These are phyloP conservation scores for Arachnopeziza araneosa DNA, from an alignment of 2,329 filamentous ascomycete genomes.

Conservation along the genomic window DNA sequence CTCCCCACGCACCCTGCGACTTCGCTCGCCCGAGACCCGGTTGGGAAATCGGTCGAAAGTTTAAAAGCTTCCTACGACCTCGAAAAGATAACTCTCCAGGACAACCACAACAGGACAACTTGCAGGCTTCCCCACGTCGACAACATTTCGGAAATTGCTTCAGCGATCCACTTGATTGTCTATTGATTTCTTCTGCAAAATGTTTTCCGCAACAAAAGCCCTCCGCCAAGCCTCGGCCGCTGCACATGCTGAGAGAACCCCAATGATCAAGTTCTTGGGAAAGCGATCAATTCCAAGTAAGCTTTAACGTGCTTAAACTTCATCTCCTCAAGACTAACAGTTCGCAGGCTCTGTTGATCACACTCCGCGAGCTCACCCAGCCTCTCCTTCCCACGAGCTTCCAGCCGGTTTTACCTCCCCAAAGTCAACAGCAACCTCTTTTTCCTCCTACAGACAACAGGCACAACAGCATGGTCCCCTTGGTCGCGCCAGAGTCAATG, in stretches of 20 bases:
- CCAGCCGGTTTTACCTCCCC: constrained; percentile 48
- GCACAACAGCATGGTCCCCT: constrained; percentile 56
- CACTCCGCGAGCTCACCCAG: constrained; percentile 51
- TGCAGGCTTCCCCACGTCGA: not conserved
- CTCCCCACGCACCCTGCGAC: not conserved
- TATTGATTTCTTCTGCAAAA: constrained; percentile 12
- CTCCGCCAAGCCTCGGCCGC: constrained; percentile 31
- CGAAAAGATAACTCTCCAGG: not conserved
- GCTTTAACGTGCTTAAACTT: constrained; percentile 8
- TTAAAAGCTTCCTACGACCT: not conserved
- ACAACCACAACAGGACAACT: not conserved
- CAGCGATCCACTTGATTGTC: not conserved
- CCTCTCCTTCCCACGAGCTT: constrained; percentile 46
- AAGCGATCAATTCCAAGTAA: constrained; percentile 35
- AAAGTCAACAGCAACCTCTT: constrained; percentile 36
- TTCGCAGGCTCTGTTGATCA: constrained; percentile 48
- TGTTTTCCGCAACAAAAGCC: constrained; percentile 34
- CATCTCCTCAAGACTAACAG: constrained; percentile 10
- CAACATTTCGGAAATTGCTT: not conserved
- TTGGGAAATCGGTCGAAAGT: not conserved
- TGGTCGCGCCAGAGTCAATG: constrained; percentile 23
- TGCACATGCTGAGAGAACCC: constrained; percentile 31
- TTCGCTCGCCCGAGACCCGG: not conserved
- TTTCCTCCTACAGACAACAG: constrained; percentile 53
- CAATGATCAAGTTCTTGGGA: constrained; percentile 38